phyloP scores from a whole-genome alignment of 371 early-diverging fungal species.

The Massospora cicadina region DNA sequence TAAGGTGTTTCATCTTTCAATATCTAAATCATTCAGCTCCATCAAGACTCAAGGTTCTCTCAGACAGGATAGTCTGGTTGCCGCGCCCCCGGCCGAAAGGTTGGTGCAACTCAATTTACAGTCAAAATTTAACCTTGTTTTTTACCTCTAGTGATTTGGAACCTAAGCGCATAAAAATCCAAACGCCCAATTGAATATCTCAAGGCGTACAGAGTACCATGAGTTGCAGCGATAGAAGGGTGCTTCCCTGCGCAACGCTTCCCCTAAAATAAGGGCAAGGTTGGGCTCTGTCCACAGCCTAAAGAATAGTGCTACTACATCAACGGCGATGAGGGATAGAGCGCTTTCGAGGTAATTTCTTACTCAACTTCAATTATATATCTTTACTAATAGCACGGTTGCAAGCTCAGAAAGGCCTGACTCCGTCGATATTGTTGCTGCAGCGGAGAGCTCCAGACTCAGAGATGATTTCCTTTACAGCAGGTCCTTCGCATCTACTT shows the following conservation, averaged over 20 bases:
- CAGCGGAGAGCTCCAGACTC: too few species aligned
- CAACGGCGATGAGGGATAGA: not conserved
- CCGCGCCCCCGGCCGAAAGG: not conserved
- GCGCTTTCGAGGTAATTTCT: not conserved
- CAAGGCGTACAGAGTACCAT: not conserved
- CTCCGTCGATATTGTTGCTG: not conserved
- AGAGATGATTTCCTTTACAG: too few species aligned
- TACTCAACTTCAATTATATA: not conserved
- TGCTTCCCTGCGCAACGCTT: not conserved
- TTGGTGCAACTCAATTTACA: not conserved
- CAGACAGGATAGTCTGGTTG: not conserved
- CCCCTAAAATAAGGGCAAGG: not conserved
- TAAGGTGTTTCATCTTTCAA: not conserved
- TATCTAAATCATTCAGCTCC: not conserved
- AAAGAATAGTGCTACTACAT: not conserved
- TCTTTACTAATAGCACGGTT: not conserved
- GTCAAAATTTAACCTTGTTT: not conserved
- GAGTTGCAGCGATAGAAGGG: not conserved
- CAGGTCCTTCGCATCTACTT: too few species aligned
- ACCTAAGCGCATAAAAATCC: not conserved
- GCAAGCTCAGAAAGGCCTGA: not conserved
- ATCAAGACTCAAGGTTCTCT: not conserved
- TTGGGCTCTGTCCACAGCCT: not conserved
- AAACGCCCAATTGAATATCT: not conserved
- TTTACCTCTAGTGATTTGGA: not conserved